Base-by-base conservation (phyloP, 495 filamentous ascomycete genomes). In the Barbatosphaeria neglecta region DNA sequence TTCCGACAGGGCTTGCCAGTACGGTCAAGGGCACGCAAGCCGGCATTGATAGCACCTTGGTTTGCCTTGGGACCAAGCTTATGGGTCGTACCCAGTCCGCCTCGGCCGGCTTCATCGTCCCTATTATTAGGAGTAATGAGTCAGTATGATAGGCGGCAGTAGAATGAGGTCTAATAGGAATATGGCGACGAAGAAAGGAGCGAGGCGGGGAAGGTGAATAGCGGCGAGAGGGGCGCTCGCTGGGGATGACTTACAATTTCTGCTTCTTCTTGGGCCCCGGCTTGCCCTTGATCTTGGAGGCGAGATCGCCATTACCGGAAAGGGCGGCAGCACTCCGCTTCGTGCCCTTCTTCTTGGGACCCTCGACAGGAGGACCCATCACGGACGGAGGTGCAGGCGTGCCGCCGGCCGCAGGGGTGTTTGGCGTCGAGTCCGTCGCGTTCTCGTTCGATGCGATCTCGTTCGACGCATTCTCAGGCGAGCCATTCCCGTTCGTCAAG, bases 11-110 rank as follows among this genome's bases (percentile, higher is more conserved):
- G 87, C 49, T 89, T 82, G 40, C 89, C 87, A 1, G 81, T 83
- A 33, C 90, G 82, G 62, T 98, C 92, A 37, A 98, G 80, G 4
- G 92, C 93, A 42, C 92, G 86, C 25, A 98, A 81, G 45, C 87
- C 85, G 42, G 93, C 92, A 59, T 98, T 98, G 72, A 98, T 98
- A 46, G 90, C 90, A 47, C 92, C 92, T 56, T 92, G 87, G 65
- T 97, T 98, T 37, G 92, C 90, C 67, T 97, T 98, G 43, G 92
- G 92, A 10, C 90, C 90, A 18, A 97, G 83, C 61, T 92, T 93
- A 57, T 87, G 86, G 37, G 74, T 61, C 13, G 59, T 56, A 39
- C 57, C 58, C 16, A 63, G 51, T 28, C 51, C 50, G 47, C n/a
- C 69, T 73, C 22, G 18, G 3, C 47, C 67, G 58, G 41, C 68